Evolutionary conservation across 306 rosid species (phyloP).

Genomic region (Trifolium pratense): DNA sequence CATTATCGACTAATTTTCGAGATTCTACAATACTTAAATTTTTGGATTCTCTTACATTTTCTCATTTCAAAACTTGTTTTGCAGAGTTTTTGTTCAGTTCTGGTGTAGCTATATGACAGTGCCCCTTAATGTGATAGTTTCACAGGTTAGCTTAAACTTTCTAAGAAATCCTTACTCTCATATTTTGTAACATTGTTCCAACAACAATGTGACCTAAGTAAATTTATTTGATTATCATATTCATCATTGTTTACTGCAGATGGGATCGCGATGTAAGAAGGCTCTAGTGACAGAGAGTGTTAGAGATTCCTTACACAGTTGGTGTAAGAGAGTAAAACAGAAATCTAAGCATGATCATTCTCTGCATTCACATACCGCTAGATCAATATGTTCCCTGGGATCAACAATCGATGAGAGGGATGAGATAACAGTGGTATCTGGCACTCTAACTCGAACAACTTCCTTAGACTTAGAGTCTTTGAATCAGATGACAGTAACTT

Average conservation of each 20-base stretch:
- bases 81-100: slow-evolving; percentile 86
- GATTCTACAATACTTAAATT: slow-evolving; percentile 14
- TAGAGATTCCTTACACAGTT: slow-evolving; percentile 87
- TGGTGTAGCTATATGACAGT: slow-evolving; percentile 98
- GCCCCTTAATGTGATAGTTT: slow-evolving; percentile 87
- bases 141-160: slow-evolving; percentile 65
- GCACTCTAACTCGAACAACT: slow-evolving; percentile 72
- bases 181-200: slow-evolving; percentile 1
- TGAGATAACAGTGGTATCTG: slow-evolving; percentile 79
- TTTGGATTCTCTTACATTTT: slow-evolving; percentile 34
- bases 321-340: slow-evolving; percentile 96
- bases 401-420: slow-evolving; percentile 75
- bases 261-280: slow-evolving; percentile 89
- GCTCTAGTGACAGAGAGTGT: slow-evolving; percentile 88
- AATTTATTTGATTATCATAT: slow-evolving; percentile 13
- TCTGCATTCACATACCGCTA: slow-evolving; percentile 59
- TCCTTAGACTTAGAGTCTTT: slow-evolving; percentile 70
- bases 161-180: not conserved
- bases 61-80: slow-evolving; percentile 31
- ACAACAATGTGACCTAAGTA: not conserved
- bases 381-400: slow-evolving; percentile 85
- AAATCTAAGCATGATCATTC: slow-evolving; percentile 71
- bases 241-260: slow-evolving; percentile 50
- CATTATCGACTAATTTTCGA: slow-evolving; percentile 22
- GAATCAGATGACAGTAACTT: slow-evolving; percentile 71